Conservation (phyloP, 495 filamentous ascomycete genomes). For the Talaromyces proteolyticus region DNA sequence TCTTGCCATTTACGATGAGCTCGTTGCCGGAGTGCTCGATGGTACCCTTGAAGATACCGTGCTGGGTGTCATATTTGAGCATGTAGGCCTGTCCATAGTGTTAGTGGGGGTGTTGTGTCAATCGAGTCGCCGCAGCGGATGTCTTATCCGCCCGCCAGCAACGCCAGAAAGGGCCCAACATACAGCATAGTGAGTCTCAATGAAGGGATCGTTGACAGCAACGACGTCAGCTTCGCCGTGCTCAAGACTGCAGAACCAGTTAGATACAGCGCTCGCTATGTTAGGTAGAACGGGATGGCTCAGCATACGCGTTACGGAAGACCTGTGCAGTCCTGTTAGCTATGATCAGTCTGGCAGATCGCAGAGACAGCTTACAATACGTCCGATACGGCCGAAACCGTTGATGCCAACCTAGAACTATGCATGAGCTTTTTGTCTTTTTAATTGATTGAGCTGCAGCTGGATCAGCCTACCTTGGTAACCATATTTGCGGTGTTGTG, state of each 20-base stretch:
- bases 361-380: conserved; percentile 75
- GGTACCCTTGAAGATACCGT: conserved; percentile 93
- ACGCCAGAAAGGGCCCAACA: conserved; percentile 36
- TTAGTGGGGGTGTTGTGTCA: too few species aligned
- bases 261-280: conserved; percentile 11
- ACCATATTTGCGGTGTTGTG: conserved; percentile 30
- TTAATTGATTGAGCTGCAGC: neutral
- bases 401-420: conserved; percentile 88
- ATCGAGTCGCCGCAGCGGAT: too few species aligned
- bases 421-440: conserved; percentile 1
- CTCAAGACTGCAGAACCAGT: conserved; percentile 57
- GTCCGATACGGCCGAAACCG: conserved; percentile 98
- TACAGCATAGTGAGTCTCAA: conserved; percentile 96
- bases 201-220: conserved; percentile 99
- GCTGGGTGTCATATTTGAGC: conserved; percentile 97
- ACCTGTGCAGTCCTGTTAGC: conserved; percentile 37
- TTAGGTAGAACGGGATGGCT: conserved; percentile 14
- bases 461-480: conserved; percentile 27
- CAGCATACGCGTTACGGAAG: conserved; percentile 68
- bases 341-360: too few species aligned
- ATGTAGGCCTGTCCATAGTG: conserved; percentile 72
- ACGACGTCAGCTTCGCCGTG: conserved; percentile 81
- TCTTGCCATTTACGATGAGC: conserved; percentile 92
- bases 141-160: neutral
- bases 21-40: conserved; percentile 68